Base-by-base conservation (phyloP, 352 stramenopile genomes). In the Globisporangium apiculatum region DNA sequence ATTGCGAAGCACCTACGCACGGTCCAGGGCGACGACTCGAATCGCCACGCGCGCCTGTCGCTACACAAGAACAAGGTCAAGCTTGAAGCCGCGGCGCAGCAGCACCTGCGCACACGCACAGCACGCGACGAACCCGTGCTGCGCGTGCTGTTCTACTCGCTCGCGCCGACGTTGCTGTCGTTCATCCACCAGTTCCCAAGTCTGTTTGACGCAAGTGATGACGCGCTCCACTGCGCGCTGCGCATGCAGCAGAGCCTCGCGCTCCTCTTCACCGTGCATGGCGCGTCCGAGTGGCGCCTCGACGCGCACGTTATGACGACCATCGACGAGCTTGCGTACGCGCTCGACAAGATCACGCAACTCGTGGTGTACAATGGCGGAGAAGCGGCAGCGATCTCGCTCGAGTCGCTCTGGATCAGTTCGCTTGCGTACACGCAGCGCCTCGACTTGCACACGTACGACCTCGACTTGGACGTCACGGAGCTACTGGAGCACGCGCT, bases 171-270 rank as follows among this genome's bases (percentile, higher is more conserved):
- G 8, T 31, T 86, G 7, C 49, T 82, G 45, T 79, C 69, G 9
- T 84, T 84, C 41, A 67, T 84, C 55, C 65, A 76, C 45, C 75
- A 87, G 41, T 84, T 86, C 35, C 76, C 77, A 5, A 67, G 58
- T 42, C 53, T 83, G 37, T 63, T 83, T 38, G 74, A 81, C 14
- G 57, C 53, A 12, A 48, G 60, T 55, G 53, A 79, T 58, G 48
- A 68, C n/a, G 52, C 55, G 14, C 48, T 66, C 14, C 17, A 62
- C 15, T 55, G 31, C 7, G 59, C 65, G 10, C n/a, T 58, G 31
- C 55, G 51, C 14, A 42, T 64, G n/a, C 65, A 84, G 15, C 64
- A 64, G 11, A 68, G 38, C 11, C 59, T 82, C 17, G 53, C 61
- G 3, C 56, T 84, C 47, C 53, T 84, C 36, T 64, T 84, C 42